Evolutionary conservation across 140 eudicot species (phyloP).

Genomic region (Flaveria floridana): DNA sequence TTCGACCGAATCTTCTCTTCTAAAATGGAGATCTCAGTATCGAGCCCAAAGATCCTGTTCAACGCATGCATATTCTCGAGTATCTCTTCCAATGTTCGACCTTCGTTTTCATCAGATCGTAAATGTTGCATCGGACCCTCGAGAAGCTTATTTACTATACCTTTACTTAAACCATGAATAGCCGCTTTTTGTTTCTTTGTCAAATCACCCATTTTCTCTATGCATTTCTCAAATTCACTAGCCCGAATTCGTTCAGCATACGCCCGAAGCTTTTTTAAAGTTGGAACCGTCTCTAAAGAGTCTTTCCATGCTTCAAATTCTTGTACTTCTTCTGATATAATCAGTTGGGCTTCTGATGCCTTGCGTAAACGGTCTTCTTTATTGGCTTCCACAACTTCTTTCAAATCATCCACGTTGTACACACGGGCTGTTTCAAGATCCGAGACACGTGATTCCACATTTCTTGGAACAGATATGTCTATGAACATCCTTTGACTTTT

Average conservation of each 20-base stretch:
- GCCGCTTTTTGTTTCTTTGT: constrained; percentile 61
- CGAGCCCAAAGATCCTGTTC: constrained; percentile 63
- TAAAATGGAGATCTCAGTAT: constrained; percentile 53
- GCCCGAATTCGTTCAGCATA: constrained; percentile 66
- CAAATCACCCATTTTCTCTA: constrained; percentile 68
- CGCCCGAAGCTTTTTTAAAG: constrained; percentile 74
- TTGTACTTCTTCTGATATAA: constrained; percentile 62
- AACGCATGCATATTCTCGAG: constrained; percentile 78
- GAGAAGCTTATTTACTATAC: constrained; percentile 73
- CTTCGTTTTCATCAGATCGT: constrained; percentile 61
- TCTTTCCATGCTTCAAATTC: constrained; percentile 84
- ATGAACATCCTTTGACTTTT: constrained; percentile 54
- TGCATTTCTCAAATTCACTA: constrained; percentile 66
- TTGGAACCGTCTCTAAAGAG: constrained; percentile 81
- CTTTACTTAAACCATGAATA: constrained; percentile 56
- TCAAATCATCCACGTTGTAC: constrained; percentile 81
- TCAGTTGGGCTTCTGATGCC: constrained; percentile 70
- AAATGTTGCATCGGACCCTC: constrained; percentile 92
- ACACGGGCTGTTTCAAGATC: constrained; percentile 57
- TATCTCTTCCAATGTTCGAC: constrained; percentile 47
- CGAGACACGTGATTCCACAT: constrained; percentile 66
- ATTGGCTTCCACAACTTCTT: constrained; percentile 78
- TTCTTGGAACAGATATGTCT: constrained; percentile 81
- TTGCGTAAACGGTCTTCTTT: constrained; percentile 69
- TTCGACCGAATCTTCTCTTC: constrained; percentile 74